Conservation (phyloP, 1,284 basidiomycete species). For the Ustilago cynodontis region DNA sequence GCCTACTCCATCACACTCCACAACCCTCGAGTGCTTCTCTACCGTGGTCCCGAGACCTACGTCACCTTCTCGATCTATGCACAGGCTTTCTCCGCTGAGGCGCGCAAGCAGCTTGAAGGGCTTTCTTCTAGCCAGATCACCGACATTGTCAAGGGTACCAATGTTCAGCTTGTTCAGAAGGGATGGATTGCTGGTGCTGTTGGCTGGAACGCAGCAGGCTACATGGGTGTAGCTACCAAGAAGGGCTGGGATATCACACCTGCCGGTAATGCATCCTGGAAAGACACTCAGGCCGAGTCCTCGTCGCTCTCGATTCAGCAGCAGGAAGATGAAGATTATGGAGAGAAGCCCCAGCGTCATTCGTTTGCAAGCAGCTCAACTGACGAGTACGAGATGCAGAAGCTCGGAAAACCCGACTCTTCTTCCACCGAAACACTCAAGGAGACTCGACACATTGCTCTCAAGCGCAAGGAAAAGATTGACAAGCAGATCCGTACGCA, state of each 20-base stretch:
- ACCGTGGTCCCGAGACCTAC: conserved; percentile 58
- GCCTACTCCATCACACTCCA: conserved; percentile 55
- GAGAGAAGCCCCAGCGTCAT: conserved; percentile 27
- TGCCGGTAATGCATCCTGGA: conserved; percentile 31
- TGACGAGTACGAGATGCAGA: conserved; percentile 50
- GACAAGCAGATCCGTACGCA: conserved; percentile 49
- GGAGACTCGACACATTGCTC: conserved; percentile 33
- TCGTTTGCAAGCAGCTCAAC: not conserved
- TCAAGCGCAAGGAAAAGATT: conserved; percentile 43
- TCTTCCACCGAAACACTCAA: conserved; percentile 9
- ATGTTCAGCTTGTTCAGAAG: conserved; percentile 54
- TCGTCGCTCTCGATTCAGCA: conserved; percentile 18
- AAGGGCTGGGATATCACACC: conserved; percentile 58
- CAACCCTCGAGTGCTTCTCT: conserved; percentile 52
- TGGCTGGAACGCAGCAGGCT: conserved; percentile 55
- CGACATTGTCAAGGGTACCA: conserved; percentile 28
- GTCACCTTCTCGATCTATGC: conserved; percentile 54
- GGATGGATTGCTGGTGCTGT: conserved; percentile 60
- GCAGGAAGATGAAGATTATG: conserved; percentile 49
- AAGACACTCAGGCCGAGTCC: conserved; percentile 37
- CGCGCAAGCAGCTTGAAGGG: conserved; percentile 34
- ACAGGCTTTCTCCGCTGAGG: conserved; percentile 44
- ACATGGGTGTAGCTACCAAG: conserved; percentile 45
- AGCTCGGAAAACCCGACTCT: conserved; percentile 18
- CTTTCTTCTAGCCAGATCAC: conserved; percentile 23